These are phyloP conservation scores for Colletotrichum higginsianum DNA, from an alignment of 2,329 filamentous ascomycete species.

Conservation along the genomic window DNA sequence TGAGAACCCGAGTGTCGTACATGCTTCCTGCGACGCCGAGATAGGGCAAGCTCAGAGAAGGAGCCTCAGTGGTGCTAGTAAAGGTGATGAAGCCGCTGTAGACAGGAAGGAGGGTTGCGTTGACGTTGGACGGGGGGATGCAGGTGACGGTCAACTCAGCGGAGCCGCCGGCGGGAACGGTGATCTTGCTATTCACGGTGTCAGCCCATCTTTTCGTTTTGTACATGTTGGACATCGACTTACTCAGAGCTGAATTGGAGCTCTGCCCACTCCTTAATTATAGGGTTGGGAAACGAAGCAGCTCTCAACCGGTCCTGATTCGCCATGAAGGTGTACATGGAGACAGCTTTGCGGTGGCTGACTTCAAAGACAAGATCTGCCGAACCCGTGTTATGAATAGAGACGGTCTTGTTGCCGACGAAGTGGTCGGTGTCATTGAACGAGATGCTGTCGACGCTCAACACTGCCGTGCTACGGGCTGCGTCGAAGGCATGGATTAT, in stretches of 20 bases:
- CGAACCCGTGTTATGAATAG: conserved; percentile 67
- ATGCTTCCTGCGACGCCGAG: conserved; percentile 56
- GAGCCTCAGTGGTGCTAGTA: conserved; percentile 55
- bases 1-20: conserved; percentile 52
- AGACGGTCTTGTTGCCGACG: conserved; percentile 63
- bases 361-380: conserved; percentile 66
- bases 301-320: conserved; percentile 51
- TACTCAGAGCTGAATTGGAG: conserved; percentile 56
- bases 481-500: conserved; percentile 73
- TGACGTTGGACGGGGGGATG: conserved; percentile 55
- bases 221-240: neutral
- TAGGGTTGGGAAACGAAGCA: conserved; percentile 61
- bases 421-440: conserved; percentile 77
- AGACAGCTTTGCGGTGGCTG: conserved; percentile 64
- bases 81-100: conserved; percentile 60
- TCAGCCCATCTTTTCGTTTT: neutral
- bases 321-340: conserved; percentile 66
- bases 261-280: conserved; percentile 57
- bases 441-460: conserved; percentile 70
- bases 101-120: conserved; percentile 55
- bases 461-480: conserved; percentile 66
- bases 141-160: conserved; percentile 62
- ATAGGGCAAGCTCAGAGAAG: conserved; percentile 57
- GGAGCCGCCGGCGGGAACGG: conserved; percentile 57
- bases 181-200: conserved; percentile 51